Evolutionary conservation across 2,329 filamentous ascomycete genomes (phyloP).

Genomic region (Purpureocillium takamizusanense): DNA sequence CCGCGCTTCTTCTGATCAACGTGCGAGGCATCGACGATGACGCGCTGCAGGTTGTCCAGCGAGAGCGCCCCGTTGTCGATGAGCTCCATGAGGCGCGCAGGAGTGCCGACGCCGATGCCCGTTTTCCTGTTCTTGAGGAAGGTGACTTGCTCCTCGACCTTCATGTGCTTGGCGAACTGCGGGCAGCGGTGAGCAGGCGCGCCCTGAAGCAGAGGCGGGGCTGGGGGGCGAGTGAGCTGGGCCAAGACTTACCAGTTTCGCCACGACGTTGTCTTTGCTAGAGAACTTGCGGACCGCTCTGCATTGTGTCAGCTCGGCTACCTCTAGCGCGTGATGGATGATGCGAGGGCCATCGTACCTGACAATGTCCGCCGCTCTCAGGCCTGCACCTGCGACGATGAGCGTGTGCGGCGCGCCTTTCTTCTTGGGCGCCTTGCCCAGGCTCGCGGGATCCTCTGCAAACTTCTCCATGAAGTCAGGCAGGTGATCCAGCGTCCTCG

Average conservation of each 20-base stretch:
- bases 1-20: conserved; percentile 93
- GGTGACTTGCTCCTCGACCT: conserved; percentile 75
- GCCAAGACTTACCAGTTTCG: conserved; percentile 56
- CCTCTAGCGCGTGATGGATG: not conserved
- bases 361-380: conserved; percentile 78
- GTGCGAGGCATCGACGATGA: conserved; percentile 85
- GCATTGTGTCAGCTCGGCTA: not conserved
- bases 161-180: conserved; percentile 93
- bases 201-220: not conserved
- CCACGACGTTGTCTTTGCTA: conserved; percentile 66
- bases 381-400: conserved; percentile 74
- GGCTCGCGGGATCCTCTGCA: conserved; percentile 43
- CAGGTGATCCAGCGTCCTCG: conserved; percentile 62
- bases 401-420: conserved; percentile 77
- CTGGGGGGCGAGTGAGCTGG: too few species aligned
- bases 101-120: conserved; percentile 85
- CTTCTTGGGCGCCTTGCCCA: conserved; percentile 57
- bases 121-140: conserved; percentile 63
- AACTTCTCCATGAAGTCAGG: conserved; percentile 69
- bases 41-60: conserved; percentile 60
- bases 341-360: conserved; percentile 34
- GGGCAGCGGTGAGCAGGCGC: conserved; percentile 5
- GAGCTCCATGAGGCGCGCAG: conserved; percentile 70
- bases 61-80: conserved; percentile 72
- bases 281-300: conserved; percentile 71